phyloP scores from a whole-genome alignment of 108 stramenopile species.

The Cylindrotheca closterium region DNA sequence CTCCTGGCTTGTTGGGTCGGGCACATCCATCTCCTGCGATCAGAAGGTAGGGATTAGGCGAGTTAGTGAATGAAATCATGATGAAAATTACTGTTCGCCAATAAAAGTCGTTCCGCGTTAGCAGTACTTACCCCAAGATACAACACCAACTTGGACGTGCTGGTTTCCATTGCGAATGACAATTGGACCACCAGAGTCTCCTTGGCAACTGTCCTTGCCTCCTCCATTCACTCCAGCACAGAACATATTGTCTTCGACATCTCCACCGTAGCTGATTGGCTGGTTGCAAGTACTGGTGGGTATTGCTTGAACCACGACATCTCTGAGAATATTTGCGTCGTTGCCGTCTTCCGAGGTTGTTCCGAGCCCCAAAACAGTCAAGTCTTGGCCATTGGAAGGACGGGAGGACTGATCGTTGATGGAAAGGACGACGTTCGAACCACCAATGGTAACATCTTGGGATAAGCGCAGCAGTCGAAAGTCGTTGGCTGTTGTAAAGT shows the following conservation, averaged over 20 bases:
- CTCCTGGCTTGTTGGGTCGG: conserved; percentile 29
- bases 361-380: conserved; percentile 55
- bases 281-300: conserved; percentile 12
- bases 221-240: conserved; percentile 34
- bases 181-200: conserved; percentile 54
- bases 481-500: conserved; percentile 26
- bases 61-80: too few relatives aligned
- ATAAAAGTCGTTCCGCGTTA: conserved; percentile 41
- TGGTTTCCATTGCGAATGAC: conserved; percentile 11
- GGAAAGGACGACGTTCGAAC: not conserved
- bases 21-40: conserved; percentile 56
- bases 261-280: not conserved
- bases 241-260: conserved; percentile 20
- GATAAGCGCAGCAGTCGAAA: conserved; percentile 6
- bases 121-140: conserved; percentile 49
- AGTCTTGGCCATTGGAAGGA: conserved; percentile 15
- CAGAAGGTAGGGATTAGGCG: too few relatives aligned
- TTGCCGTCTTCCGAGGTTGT: conserved; percentile 3
- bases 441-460: not conserved
- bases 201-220: conserved; percentile 54
- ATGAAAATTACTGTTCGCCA: conserved; percentile 38
- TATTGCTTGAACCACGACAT: conserved; percentile 29
- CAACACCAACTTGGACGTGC: conserved; percentile 23
- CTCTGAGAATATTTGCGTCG: conserved; percentile 1
- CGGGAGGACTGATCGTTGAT: conserved; percentile 24